Percentiles rank a stretch among this genome's conserved stretches.
phyloP scores from a whole-genome alignment of 139 green algal genomes.

The Deuterostichococcus epilithicus region DNA sequence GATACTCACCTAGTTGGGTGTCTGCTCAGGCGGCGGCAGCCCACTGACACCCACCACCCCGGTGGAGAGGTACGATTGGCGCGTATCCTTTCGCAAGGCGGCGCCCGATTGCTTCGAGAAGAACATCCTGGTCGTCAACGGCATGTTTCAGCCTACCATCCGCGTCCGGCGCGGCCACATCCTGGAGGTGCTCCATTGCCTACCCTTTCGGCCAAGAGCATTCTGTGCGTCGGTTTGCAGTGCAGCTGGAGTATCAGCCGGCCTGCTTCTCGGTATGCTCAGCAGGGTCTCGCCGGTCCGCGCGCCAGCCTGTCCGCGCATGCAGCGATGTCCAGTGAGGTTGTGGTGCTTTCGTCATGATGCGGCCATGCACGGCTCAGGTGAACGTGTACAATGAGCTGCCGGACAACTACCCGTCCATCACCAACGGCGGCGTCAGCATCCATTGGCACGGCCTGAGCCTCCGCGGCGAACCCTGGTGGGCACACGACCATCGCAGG shows the following conservation, averaged over 20 bases:
- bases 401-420: slow-evolving; percentile 21
- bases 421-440: slow-evolving; percentile 28
- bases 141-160: slow-evolving; percentile 10
- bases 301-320: no score
- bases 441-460: slow-evolving; percentile 54
- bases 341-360: no score
- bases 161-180: slow-evolving; percentile 5
- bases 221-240: no score
- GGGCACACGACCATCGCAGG: no score
- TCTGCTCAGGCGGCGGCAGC: no score
- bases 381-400: slow-evolving; percentile 43
- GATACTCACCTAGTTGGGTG: not conserved
- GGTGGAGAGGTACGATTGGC: not conserved
- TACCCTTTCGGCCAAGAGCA: no score
- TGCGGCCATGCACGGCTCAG: slow-evolving; percentile 11
- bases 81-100: not conserved
- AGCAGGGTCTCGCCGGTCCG: no score
- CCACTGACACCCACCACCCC: not conserved
- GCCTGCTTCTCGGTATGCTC: no score
- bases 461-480: slow-evolving; percentile 18
- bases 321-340: no score
- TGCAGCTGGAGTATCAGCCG: no score
- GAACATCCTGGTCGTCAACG: slow-evolving; percentile 24
- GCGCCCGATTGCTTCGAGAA: slow-evolving; percentile 26
- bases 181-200: no score